A percentile compares a stretch with the other conserved stretches of the same genome.
phyloP scores from a whole-genome alignment of 2,329 filamentous ascomycete genomes.

The Xenosphaeropsis pyriputrescens region DNA sequence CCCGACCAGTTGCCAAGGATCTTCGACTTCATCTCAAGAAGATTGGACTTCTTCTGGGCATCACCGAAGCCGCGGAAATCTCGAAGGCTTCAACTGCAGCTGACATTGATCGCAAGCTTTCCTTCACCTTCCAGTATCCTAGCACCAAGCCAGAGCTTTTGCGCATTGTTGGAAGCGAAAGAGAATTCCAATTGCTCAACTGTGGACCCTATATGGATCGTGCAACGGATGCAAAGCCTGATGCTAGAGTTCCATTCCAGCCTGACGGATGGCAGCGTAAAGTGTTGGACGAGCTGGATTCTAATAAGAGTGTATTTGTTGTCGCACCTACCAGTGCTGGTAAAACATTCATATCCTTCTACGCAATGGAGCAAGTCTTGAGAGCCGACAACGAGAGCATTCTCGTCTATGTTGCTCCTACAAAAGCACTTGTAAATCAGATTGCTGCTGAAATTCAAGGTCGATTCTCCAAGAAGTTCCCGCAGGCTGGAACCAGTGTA shows the following conservation, averaged over 20 bases:
- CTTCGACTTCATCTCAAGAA: slow-evolving; percentile 20
- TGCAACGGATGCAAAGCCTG: slow-evolving; percentile 53
- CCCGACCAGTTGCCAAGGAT: slow-evolving; percentile 23
- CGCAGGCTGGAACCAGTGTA: slow-evolving; percentile 46
- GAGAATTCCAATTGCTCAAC: slow-evolving; percentile 52
- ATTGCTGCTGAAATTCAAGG: slow-evolving; percentile 66
- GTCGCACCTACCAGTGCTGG: slow-evolving; percentile 67
- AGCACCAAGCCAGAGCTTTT: slow-evolving; percentile 11
- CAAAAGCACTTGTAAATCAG: slow-evolving; percentile 72
- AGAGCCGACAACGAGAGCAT: slow-evolving; percentile 53
- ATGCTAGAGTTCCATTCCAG: slow-evolving; percentile 53
- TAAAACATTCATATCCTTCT: slow-evolving; percentile 76
- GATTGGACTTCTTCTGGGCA: slow-evolving; percentile 16
- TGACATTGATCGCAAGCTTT: slow-evolving; percentile 21
- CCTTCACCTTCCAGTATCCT: slow-evolving; percentile 28
- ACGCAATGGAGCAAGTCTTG: slow-evolving; percentile 67
- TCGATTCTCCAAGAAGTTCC: slow-evolving; percentile 50
- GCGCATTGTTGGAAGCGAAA: slow-evolving; percentile 22
- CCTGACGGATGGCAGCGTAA: slow-evolving; percentile 66
- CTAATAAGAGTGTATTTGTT: slow-evolving; percentile 54
- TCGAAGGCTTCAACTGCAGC: slow-evolving; percentile 6
- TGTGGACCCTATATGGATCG: slow-evolving; percentile 63
- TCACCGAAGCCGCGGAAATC: slow-evolving; percentile 16
- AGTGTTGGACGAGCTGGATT: slow-evolving; percentile 61
- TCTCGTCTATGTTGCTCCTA: slow-evolving; percentile 67